phyloP scores from a whole-genome alignment of 495 filamentous ascomycete genomes.

The Xanthoparmelia taractica region DNA sequence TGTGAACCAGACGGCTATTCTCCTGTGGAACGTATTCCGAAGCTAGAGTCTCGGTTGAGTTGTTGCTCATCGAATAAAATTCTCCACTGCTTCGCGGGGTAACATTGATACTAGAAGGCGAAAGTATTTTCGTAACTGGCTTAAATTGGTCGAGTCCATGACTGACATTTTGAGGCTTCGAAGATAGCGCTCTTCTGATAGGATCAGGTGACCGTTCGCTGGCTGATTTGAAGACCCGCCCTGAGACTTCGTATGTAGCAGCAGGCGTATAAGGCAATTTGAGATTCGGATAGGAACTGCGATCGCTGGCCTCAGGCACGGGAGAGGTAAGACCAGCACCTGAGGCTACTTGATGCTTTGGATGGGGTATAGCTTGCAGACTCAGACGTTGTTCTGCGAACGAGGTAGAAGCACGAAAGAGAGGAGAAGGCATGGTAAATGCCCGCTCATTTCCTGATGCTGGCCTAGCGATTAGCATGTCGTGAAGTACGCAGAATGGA shows the following conservation, averaged over 20 bases:
- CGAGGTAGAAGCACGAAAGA: slow-evolving; percentile 12
- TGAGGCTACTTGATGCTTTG: slow-evolving; percentile 32
- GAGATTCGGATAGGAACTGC: slow-evolving; percentile 49
- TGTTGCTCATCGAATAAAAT: slow-evolving; percentile 88
- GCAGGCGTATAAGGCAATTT: slow-evolving; percentile 55
- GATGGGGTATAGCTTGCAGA: background rate
- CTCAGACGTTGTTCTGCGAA: slow-evolving; percentile 13
- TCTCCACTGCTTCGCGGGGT: slow-evolving; percentile 84
- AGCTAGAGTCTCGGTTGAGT: slow-evolving; percentile 84
- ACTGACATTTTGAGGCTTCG: slow-evolving; percentile 3
- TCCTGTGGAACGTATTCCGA: slow-evolving; percentile 79
- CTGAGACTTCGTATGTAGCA: slow-evolving; percentile 21
- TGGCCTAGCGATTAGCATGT: slow-evolving; percentile 9
- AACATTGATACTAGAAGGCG: slow-evolving; percentile 57
- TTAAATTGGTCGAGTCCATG: slow-evolving; percentile 43
- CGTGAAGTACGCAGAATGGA: too few relatives aligned
- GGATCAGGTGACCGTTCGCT: slow-evolving; percentile 28
- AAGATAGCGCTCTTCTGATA: slow-evolving; percentile 7
- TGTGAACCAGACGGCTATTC: slow-evolving; percentile 39
- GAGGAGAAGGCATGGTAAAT: slow-evolving; percentile 21
- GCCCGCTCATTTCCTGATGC: slow-evolving; percentile 18
- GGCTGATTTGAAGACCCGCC: slow-evolving; percentile 31
- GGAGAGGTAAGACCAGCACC: slow-evolving; percentile 11
- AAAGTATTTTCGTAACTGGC: slow-evolving; percentile 62
- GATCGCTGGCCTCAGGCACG: slow-evolving; percentile 33